Conservation (phyloP, 352 stramenopile genomes). For the Aphanomyces invadans region DNA sequence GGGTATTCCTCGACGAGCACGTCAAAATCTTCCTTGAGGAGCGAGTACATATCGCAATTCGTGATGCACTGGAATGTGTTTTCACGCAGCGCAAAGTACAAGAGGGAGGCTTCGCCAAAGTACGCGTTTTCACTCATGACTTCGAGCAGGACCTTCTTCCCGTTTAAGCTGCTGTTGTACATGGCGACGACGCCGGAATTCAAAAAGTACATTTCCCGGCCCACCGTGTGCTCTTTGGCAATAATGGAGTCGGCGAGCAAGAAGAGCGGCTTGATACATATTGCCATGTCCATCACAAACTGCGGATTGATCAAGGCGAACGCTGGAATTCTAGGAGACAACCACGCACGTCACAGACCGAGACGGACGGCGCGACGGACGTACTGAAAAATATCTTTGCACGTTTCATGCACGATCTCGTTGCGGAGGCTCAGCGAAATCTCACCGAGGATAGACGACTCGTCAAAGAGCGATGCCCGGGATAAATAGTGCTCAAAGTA, state of each 20-base stretch:
- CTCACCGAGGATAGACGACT: conserved; percentile 64
- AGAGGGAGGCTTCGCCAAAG: conserved; percentile 59
- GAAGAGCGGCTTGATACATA: conserved; percentile 79
- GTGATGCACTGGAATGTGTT: conserved; percentile 69
- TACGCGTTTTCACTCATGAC: conserved; percentile 55
- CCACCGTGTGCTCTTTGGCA: conserved; percentile 49
- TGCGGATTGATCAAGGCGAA: conserved; percentile 62
- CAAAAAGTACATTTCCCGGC: conserved; percentile 77
- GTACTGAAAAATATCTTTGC: conserved; percentile 50
- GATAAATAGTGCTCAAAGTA: conserved; percentile 80
- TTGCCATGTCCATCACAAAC: conserved; percentile 78
- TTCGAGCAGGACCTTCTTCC: conserved; percentile 65
- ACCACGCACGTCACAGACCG: conserved; percentile 30
- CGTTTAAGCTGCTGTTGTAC: conserved; percentile 41
- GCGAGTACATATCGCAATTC: conserved; percentile 65
- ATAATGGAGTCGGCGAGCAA: conserved; percentile 57
- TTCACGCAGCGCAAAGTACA: conserved; percentile 64
- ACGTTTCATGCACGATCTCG: conserved; percentile 69
- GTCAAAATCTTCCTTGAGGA: conserved; percentile 77
- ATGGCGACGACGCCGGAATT: conserved; percentile 70
- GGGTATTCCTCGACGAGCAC: conserved; percentile 70
- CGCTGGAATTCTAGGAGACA: conserved; percentile 49
- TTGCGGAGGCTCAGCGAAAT: conserved; percentile 65
- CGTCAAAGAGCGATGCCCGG: conserved; percentile 65
- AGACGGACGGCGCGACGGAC: background rate